Conservation (phyloP, 768 basidiomycete species). For the Boletus patriciae region DNA sequence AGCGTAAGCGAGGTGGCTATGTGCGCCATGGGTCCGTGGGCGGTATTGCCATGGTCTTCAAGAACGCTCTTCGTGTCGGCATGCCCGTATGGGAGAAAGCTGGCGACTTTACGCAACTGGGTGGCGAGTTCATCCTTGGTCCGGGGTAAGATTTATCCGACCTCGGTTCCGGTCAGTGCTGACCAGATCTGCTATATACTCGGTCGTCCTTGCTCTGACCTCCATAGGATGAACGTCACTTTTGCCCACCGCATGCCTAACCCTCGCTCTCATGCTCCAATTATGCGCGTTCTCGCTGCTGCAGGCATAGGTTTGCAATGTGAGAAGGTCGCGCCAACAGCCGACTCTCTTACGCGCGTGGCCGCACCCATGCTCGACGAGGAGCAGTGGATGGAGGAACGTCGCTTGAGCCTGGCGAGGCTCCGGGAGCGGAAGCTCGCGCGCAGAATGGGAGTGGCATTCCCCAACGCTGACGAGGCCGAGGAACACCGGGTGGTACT, state of each 20-base stretch:
- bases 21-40: constrained; percentile 62
- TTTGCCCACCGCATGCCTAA: constrained; percentile 87
- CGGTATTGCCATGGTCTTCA: constrained; percentile 73
- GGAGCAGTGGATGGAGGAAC: constrained; percentile 38
- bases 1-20: constrained; percentile 55
- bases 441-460: constrained; percentile 30
- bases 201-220: neutral
- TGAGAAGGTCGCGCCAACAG: constrained; percentile 17
- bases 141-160: constrained; percentile 52
- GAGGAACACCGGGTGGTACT: constrained; percentile 19
- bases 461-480: constrained; percentile 11
- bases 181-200: neutral
- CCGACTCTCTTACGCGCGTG: constrained; percentile 5
- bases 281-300: constrained; percentile 63
- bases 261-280: constrained; percentile 71
- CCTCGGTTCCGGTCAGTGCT: neutral
- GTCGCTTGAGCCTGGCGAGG: constrained; percentile 31
- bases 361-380: constrained; percentile 23
- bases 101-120: constrained; percentile 75
- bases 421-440: constrained; percentile 35
- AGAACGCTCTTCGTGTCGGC: constrained; percentile 65
- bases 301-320: constrained; percentile 46
- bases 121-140: constrained; percentile 84
- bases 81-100: constrained; percentile 84
- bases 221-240: constrained; percentile 56